phyloP scores from a whole-genome alignment of 2,329 filamentous ascomycete species.

The Trichophyton mentagrophytes region DNA sequence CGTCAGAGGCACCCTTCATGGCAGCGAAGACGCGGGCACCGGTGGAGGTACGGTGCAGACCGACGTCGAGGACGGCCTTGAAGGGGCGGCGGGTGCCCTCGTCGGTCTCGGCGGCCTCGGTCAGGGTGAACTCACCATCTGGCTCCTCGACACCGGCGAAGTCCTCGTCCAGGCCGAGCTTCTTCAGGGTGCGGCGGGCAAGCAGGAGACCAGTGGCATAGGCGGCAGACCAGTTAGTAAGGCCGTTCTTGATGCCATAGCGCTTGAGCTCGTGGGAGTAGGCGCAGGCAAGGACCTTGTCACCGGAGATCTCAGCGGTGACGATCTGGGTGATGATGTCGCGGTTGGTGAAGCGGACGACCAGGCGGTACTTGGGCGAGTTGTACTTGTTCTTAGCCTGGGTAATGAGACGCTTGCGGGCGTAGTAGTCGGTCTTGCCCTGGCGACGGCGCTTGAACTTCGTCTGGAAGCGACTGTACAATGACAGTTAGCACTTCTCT shows the following conservation, averaged over 20 bases:
- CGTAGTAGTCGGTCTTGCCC: conserved; percentile 99
- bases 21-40: conserved; percentile 98
- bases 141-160: conserved; percentile 95
- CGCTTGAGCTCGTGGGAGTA: conserved; percentile 96
- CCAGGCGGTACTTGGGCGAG: conserved; percentile 98
- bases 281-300: conserved; percentile 88
- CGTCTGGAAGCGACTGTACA: conserved; percentile 83
- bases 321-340: conserved; percentile 98
- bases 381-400: conserved; percentile 99
- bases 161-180: conserved; percentile 86
- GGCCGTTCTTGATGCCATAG: conserved; percentile 95
- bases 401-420: conserved; percentile 97
- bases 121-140: conserved; percentile 90
- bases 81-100: conserved; percentile 87
- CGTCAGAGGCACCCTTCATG: conserved; percentile 99
- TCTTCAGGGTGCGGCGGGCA: conserved; percentile 90
- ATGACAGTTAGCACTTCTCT: conserved; percentile 15
- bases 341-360: conserved; percentile 98
- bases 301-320: conserved; percentile 86
- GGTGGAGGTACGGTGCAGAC: conserved; percentile 91
- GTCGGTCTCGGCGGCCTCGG: conserved; percentile 82
- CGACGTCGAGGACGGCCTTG: conserved; percentile 98
- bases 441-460: conserved; percentile 96
- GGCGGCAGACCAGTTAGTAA: conserved; percentile 98
- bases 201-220: conserved; percentile 95